These are phyloP conservation scores for Ogataea ganodermae DNA, from an alignment of 805 yeast genomes.

Conservation along the genomic window DNA sequence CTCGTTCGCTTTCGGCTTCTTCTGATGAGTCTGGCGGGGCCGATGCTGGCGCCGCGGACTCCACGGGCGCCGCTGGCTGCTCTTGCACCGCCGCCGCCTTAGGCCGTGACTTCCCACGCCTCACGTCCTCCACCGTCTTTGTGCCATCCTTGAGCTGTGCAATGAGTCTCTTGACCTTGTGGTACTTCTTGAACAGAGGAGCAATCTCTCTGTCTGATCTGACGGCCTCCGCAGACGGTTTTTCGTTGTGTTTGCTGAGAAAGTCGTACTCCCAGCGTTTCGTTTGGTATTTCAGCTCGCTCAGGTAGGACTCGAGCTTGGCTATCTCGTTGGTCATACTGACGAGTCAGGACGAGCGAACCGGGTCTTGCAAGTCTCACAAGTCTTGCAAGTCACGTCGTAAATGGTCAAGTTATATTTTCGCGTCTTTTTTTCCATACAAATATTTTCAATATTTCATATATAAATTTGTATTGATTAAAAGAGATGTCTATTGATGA, in stretches of 20 bases:
- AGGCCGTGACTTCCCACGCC: slow-evolving; percentile 6
- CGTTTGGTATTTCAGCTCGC: slow-evolving; percentile 42
- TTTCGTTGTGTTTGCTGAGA: slow-evolving; percentile 25
- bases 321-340: slow-evolving; percentile 17
- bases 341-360: not conserved
- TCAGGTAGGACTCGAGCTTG: slow-evolving; percentile 20
- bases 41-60: not conserved
- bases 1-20: slow-evolving; percentile 30
- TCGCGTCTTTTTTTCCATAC: not conserved
- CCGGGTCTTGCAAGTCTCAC: too few species aligned
- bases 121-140: slow-evolving; percentile 16
- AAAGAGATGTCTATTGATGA: too few species aligned
- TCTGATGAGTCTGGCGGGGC: slow-evolving; percentile 9
- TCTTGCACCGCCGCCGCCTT: too few species aligned
- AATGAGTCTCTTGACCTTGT: slow-evolving; percentile 26
- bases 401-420: not conserved
- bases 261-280: slow-evolving; percentile 60
- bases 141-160: slow-evolving; percentile 19
- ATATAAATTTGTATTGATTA: too few species aligned
- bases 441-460: not conserved
- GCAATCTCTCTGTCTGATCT: slow-evolving; percentile 40
- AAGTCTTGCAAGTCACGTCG: too few species aligned
- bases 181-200: slow-evolving; percentile 37
- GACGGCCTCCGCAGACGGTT: slow-evolving; percentile 51
- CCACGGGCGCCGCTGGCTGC: not conserved